These are phyloP conservation scores for Silene coronaria DNA, from an alignment of 179 eudicot species.

Conservation along the genomic window DNA sequence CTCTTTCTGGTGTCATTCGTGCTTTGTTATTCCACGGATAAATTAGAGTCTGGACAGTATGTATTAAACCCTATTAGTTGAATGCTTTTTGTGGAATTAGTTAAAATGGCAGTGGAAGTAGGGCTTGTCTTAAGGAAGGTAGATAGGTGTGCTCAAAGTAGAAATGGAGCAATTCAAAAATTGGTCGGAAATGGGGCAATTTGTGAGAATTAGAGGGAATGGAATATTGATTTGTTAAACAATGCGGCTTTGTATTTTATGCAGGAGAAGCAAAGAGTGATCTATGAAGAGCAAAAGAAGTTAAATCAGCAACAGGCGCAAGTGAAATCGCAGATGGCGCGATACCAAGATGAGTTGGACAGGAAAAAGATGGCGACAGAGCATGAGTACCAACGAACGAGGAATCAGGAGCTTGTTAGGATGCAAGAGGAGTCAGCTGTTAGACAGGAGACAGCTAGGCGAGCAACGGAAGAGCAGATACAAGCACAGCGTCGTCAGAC, in stretches of 20 bases:
- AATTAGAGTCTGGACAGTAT: no score
- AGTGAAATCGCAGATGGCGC: constrained; percentile 70
- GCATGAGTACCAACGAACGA: constrained; percentile 63
- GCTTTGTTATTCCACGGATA: no score
- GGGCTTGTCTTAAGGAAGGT: no score
- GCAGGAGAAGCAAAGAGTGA: constrained; percentile 76
- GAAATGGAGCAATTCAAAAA: no score
- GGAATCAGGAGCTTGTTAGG: constrained; percentile 80
- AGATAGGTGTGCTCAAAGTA: no score
- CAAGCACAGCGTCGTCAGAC: constrained; percentile 82
- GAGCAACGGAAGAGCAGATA: constrained; percentile 85
- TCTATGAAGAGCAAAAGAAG: constrained; percentile 77
- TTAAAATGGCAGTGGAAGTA: no score
- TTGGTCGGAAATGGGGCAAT: no score
- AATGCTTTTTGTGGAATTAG: no score
- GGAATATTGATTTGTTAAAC: background rate
- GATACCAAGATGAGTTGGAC: constrained; percentile 74
- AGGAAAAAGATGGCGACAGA: constrained; percentile 81
- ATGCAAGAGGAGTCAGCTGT: constrained; percentile 77
- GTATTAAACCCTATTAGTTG: no score
- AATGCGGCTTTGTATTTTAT: background rate
- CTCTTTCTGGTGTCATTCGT: no score
- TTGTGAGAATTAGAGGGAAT: background rate
- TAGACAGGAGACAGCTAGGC: constrained; percentile 63
- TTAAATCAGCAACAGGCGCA: constrained; percentile 72